Evolutionary conservation across 495 filamentous ascomycete genomes (phyloP).

Genomic region (Evansstolkia leycettana): DNA sequence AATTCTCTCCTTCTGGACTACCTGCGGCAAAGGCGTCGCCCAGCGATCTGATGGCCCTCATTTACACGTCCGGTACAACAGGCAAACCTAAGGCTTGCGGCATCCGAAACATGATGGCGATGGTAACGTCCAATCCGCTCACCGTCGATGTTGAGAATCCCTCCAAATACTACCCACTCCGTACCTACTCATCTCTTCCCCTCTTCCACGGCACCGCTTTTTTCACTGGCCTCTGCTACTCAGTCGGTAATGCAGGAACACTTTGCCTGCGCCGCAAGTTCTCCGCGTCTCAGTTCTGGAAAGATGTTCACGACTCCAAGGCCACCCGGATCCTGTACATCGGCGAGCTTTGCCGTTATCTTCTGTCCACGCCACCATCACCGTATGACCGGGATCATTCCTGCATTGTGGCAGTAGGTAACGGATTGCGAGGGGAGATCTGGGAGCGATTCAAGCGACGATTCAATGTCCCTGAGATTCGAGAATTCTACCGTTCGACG

Average conservation of each 20-base stretch:
- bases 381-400: conserved; percentile 63
- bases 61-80: conserved; percentile 82
- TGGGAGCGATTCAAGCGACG: conserved; percentile 79
- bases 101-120: conserved; percentile 45
- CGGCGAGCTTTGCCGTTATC: conserved; percentile 85
- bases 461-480: conserved; percentile 68
- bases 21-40: conserved; percentile 22
- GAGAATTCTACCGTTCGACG: conserved; percentile 84
- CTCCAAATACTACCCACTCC: conserved; percentile 41
- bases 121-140: conserved; percentile 31
- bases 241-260: conserved; percentile 27
- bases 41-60: conserved; percentile 52
- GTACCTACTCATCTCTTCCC: conserved; percentile 83
- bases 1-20: conserved; percentile 20
- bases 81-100: conserved; percentile 86
- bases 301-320: conserved; percentile 60
- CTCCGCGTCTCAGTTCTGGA: conserved; percentile 77
- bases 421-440: conserved; percentile 82
- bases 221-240: conserved; percentile 44
- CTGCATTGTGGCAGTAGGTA: conserved; percentile 70
- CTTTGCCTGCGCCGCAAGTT: conserved; percentile 56
- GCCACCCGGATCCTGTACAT: conserved; percentile 88
- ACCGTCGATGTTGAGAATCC: conserved; percentile 22
- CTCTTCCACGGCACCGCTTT: conserved; percentile 82
- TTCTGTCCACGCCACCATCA: conserved; percentile 62